Conservation (phyloP, 2,329 filamentous ascomycete species). For the Neophaeococcomyces aloes region DNA sequence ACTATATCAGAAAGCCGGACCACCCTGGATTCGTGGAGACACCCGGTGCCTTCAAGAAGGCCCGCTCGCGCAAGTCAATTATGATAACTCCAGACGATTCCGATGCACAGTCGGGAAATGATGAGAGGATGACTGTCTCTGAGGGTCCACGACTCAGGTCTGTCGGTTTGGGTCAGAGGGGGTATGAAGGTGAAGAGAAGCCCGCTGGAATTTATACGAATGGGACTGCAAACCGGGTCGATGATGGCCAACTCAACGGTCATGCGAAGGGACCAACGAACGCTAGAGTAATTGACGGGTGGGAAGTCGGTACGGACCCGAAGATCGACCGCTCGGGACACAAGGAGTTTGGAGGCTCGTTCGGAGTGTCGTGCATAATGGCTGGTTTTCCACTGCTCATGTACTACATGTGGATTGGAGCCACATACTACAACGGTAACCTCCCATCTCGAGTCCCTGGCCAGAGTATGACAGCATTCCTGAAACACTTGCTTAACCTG, state of each 20-base stretch:
- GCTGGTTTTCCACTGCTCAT: slow-evolving; percentile 84
- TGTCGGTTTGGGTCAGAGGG: neutral
- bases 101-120: slow-evolving; percentile 11
- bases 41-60: slow-evolving; percentile 27
- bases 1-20: slow-evolving; percentile 37
- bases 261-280: slow-evolving; percentile 13
- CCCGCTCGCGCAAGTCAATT: slow-evolving; percentile 15
- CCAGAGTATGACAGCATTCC: slow-evolving; percentile 61
- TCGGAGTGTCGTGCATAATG: slow-evolving; percentile 79
- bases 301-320: slow-evolving; percentile 32
- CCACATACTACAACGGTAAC: slow-evolving; percentile 80
- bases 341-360: slow-evolving; percentile 76
- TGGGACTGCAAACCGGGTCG: slow-evolving; percentile 6
- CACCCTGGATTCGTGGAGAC: slow-evolving; percentile 44
- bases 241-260: slow-evolving; percentile 11
- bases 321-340: slow-evolving; percentile 41
- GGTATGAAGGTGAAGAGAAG: neutral
- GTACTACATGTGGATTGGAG: slow-evolving; percentile 99
- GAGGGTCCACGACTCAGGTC: neutral
- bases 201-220: neutral
- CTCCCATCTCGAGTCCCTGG: slow-evolving; percentile 57
- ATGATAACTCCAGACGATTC: slow-evolving; percentile 11
- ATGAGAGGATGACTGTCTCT: neutral
- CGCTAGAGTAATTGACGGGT: slow-evolving; percentile 30
- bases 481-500: slow-evolving; percentile 57